Percentiles rank a stretch among this genome's conserved stretches.
phyloP scores from a whole-genome alignment of 768 basidiomycete species.

The Leccinum obscurum region DNA sequence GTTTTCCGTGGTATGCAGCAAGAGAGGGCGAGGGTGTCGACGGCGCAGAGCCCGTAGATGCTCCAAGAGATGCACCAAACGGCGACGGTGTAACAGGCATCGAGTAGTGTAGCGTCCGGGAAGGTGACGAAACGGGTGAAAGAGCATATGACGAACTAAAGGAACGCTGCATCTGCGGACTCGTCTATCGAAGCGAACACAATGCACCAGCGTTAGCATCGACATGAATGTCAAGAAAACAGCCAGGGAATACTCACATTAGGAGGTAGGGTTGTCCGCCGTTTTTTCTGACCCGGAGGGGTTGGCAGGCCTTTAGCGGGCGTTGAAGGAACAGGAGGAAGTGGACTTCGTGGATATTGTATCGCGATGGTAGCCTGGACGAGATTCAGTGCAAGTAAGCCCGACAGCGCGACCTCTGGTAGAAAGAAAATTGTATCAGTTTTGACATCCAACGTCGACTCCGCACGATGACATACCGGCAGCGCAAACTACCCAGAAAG shows the following conservation, averaged over 20 bases:
- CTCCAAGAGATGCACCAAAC: constrained; percentile 35
- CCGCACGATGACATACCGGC: constrained; percentile 26
- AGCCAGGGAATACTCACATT: constrained; percentile 13
- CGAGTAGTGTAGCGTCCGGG: constrained; percentile 34
- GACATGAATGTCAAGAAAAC: background rate
- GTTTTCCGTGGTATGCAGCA: constrained; percentile 40
- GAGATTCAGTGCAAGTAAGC: constrained; percentile 35
- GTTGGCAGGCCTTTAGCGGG: constrained; percentile 24
- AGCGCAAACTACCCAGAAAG: constrained; percentile 28
- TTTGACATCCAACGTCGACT: background rate
- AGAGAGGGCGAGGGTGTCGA: constrained; percentile 41
- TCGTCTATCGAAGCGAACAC: constrained; percentile 13
- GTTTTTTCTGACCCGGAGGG: constrained; percentile 29
- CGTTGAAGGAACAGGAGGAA: constrained; percentile 28
- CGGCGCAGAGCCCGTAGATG: constrained; percentile 29
- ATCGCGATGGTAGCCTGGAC: constrained; percentile 38
- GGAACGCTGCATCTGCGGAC: constrained; percentile 31
- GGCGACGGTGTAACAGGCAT: constrained; percentile 42
- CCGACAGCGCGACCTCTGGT: constrained; percentile 33
- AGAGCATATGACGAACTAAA: constrained; percentile 30
- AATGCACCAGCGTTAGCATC: background rate
- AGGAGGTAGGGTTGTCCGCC: constrained; percentile 26
- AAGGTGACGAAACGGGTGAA: constrained; percentile 34
- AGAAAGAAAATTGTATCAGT: background rate
- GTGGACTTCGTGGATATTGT: constrained; percentile 35